Conservation (phyloP, 2,329 filamentous ascomycete species). For the Colletotrichum liriopes region DNA sequence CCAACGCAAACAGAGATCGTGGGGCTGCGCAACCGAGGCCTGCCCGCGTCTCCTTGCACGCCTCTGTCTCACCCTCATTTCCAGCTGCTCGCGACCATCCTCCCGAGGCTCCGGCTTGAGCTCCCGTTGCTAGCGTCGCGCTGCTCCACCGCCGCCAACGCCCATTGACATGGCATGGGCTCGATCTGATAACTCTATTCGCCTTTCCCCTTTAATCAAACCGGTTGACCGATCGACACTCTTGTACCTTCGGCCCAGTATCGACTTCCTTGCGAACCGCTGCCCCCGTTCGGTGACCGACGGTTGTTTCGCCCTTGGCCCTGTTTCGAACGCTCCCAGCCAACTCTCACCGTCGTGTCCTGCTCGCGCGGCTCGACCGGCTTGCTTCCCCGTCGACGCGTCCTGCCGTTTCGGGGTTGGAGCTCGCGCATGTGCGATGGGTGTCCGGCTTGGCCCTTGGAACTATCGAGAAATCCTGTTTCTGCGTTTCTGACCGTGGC, state of each 20-base stretch:
- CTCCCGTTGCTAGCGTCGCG: conserved; percentile 15
- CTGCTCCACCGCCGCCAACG: conserved; percentile 1
- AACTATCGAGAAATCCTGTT: background rate
- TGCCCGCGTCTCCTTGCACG: conserved; percentile 4
- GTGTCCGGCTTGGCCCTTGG: background rate
- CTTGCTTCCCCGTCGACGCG: conserved; percentile 10
- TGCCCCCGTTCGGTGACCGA: conserved; percentile 23
- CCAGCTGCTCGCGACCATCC: conserved; percentile 8
- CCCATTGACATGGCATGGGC: conserved; percentile 31
- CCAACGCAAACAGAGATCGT: conserved; percentile 6
- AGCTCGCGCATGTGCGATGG: background rate
- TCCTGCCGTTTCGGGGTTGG: background rate
- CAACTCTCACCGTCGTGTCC: background rate
- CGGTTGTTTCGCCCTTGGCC: background rate
- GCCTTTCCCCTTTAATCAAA: conserved; percentile 11
- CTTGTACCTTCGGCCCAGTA: background rate
- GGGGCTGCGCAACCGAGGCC: conserved; percentile 15
- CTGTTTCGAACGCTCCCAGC: conserved; percentile 2
- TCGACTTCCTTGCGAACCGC: conserved; percentile 2
- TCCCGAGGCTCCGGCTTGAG: conserved; percentile 4
- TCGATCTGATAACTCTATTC: conserved; percentile 42
- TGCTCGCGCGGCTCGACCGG: background rate
- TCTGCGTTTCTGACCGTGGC: background rate
- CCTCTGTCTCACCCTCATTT: conserved; percentile 36
- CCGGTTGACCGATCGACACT: conserved; percentile 16